phyloP scores from a whole-genome alignment of 1,284 basidiomycete genomes.

The Apiotrichum laibachii region DNA sequence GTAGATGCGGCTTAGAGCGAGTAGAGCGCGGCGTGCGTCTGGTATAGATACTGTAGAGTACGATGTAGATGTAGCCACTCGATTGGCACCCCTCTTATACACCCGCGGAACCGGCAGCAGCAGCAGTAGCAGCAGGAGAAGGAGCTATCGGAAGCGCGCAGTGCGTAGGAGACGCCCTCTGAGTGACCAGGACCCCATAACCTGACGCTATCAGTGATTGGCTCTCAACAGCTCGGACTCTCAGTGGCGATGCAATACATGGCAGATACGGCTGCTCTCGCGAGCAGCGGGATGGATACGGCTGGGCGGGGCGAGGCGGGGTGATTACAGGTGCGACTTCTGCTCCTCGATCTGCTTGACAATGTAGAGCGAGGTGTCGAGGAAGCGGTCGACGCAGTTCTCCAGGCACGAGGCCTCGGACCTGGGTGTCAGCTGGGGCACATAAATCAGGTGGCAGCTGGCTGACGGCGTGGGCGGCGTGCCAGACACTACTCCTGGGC shows the following conservation, averaged over 20 bases:
- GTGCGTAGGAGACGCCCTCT: too few relatives aligned
- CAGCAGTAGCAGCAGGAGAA: too few relatives aligned
- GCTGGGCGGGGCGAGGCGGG: too few relatives aligned
- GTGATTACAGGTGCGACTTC: constrained; percentile 34
- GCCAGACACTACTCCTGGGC: too few relatives aligned
- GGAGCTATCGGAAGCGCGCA: too few relatives aligned
- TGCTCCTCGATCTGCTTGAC: constrained; percentile 71
- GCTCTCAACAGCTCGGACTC: neutral
- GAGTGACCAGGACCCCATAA: too few relatives aligned
- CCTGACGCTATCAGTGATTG: too few relatives aligned
- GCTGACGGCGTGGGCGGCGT: too few relatives aligned
- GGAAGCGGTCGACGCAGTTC: constrained; percentile 91
- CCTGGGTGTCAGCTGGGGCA: constrained; percentile 19
- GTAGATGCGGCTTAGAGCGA: neutral
- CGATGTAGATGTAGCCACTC: constrained; percentile 1
- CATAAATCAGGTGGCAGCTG: neutral
- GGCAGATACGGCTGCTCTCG: too few relatives aligned
- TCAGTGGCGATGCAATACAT: constrained; percentile 12
- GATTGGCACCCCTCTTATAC: neutral
- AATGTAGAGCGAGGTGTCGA: constrained; percentile 86
- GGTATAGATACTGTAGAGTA: neutral
- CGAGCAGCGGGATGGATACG: neutral
- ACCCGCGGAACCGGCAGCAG: neutral
- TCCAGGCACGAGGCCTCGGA: constrained; percentile 77
- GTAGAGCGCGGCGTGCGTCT: neutral